Conservation (phyloP, 257 asterid genomes). For the Cruciata laevipes region DNA sequence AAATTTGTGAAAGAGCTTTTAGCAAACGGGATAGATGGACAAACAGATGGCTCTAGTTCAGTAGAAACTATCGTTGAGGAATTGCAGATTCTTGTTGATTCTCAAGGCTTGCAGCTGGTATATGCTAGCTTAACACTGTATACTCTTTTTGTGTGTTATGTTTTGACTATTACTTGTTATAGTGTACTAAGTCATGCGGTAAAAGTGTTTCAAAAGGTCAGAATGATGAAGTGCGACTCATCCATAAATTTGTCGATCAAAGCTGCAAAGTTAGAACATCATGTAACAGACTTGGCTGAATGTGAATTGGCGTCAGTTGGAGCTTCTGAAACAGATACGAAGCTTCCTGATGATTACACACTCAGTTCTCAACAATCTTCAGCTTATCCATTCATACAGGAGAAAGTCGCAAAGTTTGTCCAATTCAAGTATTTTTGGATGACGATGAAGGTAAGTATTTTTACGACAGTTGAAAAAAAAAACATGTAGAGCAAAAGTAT, state of each 20-base stretch:
- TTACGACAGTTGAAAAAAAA: background rate
- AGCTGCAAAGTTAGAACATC: slow-evolving; percentile 8
- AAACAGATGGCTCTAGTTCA: background rate
- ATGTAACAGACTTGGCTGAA: background rate
- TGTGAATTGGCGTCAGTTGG: slow-evolving; percentile 9
- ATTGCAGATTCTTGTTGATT: slow-evolving; percentile 19
- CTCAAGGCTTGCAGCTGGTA: slow-evolving; percentile 31
- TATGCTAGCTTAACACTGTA: slow-evolving; percentile 5
- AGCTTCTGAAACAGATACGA: slow-evolving; percentile 5
- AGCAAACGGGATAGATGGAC: slow-evolving; percentile 21
- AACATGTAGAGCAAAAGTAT: background rate
- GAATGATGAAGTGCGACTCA: slow-evolving; percentile 33
- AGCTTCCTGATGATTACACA: slow-evolving; percentile 10
- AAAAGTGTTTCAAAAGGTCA: slow-evolving; percentile 51
- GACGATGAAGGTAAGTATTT: slow-evolving; percentile 43
- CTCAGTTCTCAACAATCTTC: slow-evolving; percentile 14
- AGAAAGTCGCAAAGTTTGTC: slow-evolving; percentile 44
- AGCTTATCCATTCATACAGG: slow-evolving; percentile 20
- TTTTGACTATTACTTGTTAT: slow-evolving; percentile 5
- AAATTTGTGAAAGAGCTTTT: slow-evolving; percentile 60
- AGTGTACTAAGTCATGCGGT: slow-evolving; percentile 19
- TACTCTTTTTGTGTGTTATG: background rate
- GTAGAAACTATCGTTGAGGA: slow-evolving; percentile 27
- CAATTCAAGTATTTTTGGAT: slow-evolving; percentile 57
- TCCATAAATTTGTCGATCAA: slow-evolving; percentile 28